Conservation (phyloP, 495 filamentous ascomycete species). For the Ascobolus immersus region DNA sequence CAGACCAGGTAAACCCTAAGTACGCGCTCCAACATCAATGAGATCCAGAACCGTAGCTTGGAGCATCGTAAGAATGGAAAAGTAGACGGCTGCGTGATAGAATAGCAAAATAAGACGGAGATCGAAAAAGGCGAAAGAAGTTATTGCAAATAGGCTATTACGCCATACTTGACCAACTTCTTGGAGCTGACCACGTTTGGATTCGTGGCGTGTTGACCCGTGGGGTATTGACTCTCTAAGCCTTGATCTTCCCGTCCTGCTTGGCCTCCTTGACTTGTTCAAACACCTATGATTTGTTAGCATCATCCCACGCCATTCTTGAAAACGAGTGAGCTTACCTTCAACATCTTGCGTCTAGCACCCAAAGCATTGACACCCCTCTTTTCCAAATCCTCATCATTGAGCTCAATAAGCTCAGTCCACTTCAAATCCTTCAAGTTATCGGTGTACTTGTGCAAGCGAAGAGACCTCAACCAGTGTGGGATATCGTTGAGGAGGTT, state of each 20-base stretch:
- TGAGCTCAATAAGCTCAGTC: conserved; percentile 75
- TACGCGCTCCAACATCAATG: no score
- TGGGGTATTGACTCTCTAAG: no score
- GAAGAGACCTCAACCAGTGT: conserved; percentile 77
- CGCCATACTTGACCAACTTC: no score
- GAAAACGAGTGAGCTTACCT: conserved; percentile 32
- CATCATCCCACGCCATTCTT: conserved; percentile 4
- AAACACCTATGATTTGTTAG: conserved; percentile 37
- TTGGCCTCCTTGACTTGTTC: conserved; percentile 65
- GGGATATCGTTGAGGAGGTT: conserved; percentile 83
- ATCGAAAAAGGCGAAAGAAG: no score
- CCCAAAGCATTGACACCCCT: conserved; percentile 87
- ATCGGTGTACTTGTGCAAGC: conserved; percentile 95
- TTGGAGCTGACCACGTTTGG: no score
- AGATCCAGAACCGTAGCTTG: no score
- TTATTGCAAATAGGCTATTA: no score
- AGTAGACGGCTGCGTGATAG: no score
- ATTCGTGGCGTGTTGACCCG: no score
- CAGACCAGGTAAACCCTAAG: no score
- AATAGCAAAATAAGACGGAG: no score
- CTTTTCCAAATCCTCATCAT: conserved; percentile 81
- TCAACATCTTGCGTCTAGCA: conserved; percentile 91
- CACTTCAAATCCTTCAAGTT: conserved; percentile 92
- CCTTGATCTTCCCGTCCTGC: conserved; percentile 12
- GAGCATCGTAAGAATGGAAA: no score